Evolutionary conservation across 164 flowering plant species (phyloP).

Genomic region (Chimonanthus praecox): DNA sequence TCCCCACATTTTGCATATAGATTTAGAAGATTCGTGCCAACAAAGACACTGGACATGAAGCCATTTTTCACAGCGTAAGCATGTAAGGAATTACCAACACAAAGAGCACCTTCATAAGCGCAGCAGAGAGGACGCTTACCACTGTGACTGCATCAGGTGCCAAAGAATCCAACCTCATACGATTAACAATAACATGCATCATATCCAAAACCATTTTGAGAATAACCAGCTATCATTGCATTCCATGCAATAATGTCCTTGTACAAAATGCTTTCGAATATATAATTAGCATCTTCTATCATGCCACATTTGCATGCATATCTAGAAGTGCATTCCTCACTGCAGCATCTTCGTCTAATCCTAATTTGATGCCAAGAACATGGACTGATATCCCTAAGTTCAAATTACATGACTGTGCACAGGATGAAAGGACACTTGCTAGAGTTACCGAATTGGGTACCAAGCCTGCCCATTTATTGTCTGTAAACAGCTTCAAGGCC

Average conservation of each 20-base stretch:
- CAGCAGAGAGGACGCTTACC: slow-evolving; percentile 55
- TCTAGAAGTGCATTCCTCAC: slow-evolving; percentile 62
- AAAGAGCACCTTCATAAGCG: slow-evolving; percentile 41
- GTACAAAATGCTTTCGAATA: slow-evolving; percentile 37
- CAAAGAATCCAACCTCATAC: slow-evolving; percentile 32
- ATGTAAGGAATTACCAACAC: slow-evolving; percentile 52
- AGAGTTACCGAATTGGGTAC: slow-evolving; percentile 51
- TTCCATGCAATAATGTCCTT: slow-evolving; percentile 69
- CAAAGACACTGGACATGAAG: slow-evolving; percentile 39
- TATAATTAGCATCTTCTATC: slow-evolving; percentile 36
- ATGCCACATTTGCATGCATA: slow-evolving; percentile 62
- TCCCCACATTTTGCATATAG: slow-evolving; percentile 74
- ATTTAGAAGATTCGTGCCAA: slow-evolving; percentile 61
- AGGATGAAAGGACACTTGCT: slow-evolving; percentile 58
- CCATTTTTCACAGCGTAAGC: slow-evolving; percentile 50
- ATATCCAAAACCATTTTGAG: slow-evolving; percentile 39
- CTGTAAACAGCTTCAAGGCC: slow-evolving; percentile 48
- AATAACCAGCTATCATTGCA: slow-evolving; percentile 60
- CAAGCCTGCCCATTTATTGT: slow-evolving; percentile 32
- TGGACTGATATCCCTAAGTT: slow-evolving; percentile 46
- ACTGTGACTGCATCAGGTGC: slow-evolving; percentile 59
- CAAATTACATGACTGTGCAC: slow-evolving; percentile 35
- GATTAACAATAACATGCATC: slow-evolving; percentile 42
- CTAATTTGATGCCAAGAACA: slow-evolving; percentile 42
- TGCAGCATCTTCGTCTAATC: slow-evolving; percentile 29